Evolutionary conservation across 176 grass and related monocot species (phyloP).

Genomic region (Poa pratensis): DNA sequence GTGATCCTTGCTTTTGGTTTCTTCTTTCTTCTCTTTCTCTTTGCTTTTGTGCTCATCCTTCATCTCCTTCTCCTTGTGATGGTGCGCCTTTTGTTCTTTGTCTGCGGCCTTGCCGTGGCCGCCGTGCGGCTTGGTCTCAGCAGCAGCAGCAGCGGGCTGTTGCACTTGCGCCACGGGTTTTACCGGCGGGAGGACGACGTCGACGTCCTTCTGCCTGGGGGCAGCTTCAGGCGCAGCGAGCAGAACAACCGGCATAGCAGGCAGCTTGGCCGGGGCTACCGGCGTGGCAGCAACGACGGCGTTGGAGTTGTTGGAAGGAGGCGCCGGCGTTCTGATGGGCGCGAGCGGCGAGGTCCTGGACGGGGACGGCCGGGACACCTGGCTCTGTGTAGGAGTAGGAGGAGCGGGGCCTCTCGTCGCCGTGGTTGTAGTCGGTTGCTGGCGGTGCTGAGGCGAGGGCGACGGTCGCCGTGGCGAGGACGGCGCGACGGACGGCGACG

Average conservation of each 20-base stretch:
- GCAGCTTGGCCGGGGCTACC: background rate
- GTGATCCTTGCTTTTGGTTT: background rate
- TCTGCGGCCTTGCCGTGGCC: background rate
- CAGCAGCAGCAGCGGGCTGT: background rate
- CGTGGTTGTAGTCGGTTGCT: background rate
- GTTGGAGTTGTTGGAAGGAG: background rate
- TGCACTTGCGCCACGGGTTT: constrained; percentile 7
- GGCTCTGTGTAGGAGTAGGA: constrained; percentile 3
- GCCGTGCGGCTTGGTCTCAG: background rate
- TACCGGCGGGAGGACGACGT: background rate
- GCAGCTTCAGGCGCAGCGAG: background rate
- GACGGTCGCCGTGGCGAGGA: constrained; percentile 42
- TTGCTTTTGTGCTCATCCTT: background rate
- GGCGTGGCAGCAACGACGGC: background rate
- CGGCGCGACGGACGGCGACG: constrained; percentile 24
- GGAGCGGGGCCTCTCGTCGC: background rate
- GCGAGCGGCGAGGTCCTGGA: constrained; percentile 10
- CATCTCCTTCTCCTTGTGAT: background rate
- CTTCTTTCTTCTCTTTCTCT: background rate
- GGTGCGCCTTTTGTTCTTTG: background rate
- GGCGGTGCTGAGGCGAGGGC: background rate
- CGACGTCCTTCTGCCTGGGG: constrained; percentile 25
- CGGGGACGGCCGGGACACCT: constrained; percentile 28
- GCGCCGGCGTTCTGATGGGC: constrained; percentile 31
- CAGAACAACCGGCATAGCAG: background rate